These are phyloP conservation scores for Nannochloropsis oceanica DNA, from an alignment of 108 stramenopile genomes.

Conservation along the genomic window DNA sequence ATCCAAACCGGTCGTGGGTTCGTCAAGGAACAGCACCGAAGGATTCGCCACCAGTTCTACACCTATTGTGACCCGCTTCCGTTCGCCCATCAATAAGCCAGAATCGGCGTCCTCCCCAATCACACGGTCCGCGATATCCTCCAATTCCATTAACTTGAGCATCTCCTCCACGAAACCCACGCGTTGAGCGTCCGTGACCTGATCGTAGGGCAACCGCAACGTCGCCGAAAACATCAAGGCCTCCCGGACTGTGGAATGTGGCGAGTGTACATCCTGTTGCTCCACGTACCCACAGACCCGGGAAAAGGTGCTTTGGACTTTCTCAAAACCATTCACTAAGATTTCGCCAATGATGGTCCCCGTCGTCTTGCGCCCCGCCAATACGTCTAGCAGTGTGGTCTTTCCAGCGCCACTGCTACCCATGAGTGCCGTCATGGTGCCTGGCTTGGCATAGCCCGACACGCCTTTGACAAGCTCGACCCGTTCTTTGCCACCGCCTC, in stretches of 20 bases:
- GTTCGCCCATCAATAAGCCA: constrained; percentile 55
- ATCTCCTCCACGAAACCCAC: constrained; percentile 45
- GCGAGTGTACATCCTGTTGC: constrained; percentile 70
- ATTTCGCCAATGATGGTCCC: constrained; percentile 61
- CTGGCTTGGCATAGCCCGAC: constrained; percentile 29
- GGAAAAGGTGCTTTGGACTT: constrained; percentile 37
- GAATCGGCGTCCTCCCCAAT: constrained; percentile 62
- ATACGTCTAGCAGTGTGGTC: constrained; percentile 56
- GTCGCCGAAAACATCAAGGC: constrained; percentile 66
- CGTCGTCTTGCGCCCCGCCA: constrained; percentile 62
- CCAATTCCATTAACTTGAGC: constrained; percentile 50
- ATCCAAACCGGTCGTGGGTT: constrained; percentile 43
- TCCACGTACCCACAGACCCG: constrained; percentile 64
- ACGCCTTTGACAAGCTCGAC: constrained; percentile 34
- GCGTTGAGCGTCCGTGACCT: constrained; percentile 5
- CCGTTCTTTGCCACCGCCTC: constrained; percentile 1
- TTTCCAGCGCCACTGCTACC: constrained; percentile 45
- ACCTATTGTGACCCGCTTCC: constrained; percentile 33
- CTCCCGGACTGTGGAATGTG: constrained; percentile 63
- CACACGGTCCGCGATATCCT: constrained; percentile 49
- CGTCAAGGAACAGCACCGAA: constrained; percentile 41
- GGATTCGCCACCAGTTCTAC: constrained; percentile 40
- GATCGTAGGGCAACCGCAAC: constrained; percentile 46
- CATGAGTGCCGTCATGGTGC: constrained; percentile 44
- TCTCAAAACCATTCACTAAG: constrained; percentile 56